Base-by-base conservation (phyloP, 768 basidiomycete genomes). In the Hygrophorus russula region DNA sequence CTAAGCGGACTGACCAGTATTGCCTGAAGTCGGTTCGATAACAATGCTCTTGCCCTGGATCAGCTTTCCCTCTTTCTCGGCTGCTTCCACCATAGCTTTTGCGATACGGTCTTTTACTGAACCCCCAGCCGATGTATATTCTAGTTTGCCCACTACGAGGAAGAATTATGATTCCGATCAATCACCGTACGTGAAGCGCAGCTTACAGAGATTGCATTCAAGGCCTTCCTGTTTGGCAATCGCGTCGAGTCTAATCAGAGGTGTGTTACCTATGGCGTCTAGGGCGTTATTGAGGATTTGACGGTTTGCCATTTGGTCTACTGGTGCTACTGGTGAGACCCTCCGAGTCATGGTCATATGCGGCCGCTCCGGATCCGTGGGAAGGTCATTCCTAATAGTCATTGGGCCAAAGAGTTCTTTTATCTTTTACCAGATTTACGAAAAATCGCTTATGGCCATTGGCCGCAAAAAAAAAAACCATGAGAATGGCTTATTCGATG, bases 41-140 rank as follows among this genome's bases (percentile, higher is more conserved):
- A 98, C 79, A 41, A 93, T 78, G 51, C 86, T 90, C 62, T 88
- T 70, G 0, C 92, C 92, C 1, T 87, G 86, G 29, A 88, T 71
- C 32, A 99, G 76, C 39, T 68, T 78, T 28, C 92, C 93, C 28
- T 89, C 81, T 42, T 70, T 69, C 68, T 99, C 96, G 5, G 94
- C 96, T n/a, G 82, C 76, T 50, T 91, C 82, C 1, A 98, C 78
- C 94, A 99, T 99, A 9, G 89, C 80, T 60, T 90, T 93, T 19
- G 92, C 93, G 42, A 98, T 94, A 46, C 93, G 71, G 58, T 98
- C 94, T 66, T 99, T 99, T 46, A 97, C 84, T 2, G 86, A 91
- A 2, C 94, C 94, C 8, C 94, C 96, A 1, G 80, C 82, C 14
- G 87, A 91, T 56, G 87, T 74, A 58, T 77, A 97, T 54, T 99